Evolutionary conservation across 805 yeast species (phyloP).

Genomic region (Phaffomyces antillensis): DNA sequence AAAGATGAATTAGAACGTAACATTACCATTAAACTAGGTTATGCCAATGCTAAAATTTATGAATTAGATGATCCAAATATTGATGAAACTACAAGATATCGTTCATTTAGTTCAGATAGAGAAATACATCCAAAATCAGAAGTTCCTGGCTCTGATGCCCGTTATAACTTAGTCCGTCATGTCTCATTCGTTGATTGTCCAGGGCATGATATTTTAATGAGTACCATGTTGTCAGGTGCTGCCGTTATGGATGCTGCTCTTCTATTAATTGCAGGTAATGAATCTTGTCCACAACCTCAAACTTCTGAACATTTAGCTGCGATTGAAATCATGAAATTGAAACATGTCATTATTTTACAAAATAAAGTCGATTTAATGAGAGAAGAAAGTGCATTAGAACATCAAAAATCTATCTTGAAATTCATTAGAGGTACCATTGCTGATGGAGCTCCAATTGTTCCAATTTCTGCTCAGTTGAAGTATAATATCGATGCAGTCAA

Average conservation of each 20-base stretch:
- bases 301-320: conserved; percentile 99
- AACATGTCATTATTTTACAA: conserved; percentile 92
- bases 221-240: conserved; percentile 99
- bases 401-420: conserved; percentile 83
- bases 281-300: conserved; percentile 99
- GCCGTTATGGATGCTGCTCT: conserved; percentile 99
- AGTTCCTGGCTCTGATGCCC: conserved; percentile 80
- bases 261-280: conserved; percentile 94
- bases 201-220: conserved; percentile 99
- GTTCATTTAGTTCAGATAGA: conserved; percentile 88
- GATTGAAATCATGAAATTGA: conserved; percentile 96
- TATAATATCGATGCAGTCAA: conserved; percentile 98
- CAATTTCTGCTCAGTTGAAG: conserved; percentile 97
- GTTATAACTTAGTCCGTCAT: conserved; percentile 87
- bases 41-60: conserved; percentile 97
- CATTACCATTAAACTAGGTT: conserved; percentile 96
- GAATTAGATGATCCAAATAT: conserved; percentile 80
- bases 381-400: conserved; percentile 93
- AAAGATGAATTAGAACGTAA: conserved; percentile 98
- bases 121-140: conserved; percentile 92
- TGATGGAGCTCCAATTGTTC: conserved; percentile 98
- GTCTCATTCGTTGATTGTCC: conserved; percentile 99
- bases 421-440: conserved; percentile 98
- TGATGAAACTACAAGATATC: conserved; percentile 92
- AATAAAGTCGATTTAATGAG: conserved; percentile 98